phyloP scores from a whole-genome alignment of 2,329 filamentous ascomycete genomes.

The Exophiala sp. region DNA sequence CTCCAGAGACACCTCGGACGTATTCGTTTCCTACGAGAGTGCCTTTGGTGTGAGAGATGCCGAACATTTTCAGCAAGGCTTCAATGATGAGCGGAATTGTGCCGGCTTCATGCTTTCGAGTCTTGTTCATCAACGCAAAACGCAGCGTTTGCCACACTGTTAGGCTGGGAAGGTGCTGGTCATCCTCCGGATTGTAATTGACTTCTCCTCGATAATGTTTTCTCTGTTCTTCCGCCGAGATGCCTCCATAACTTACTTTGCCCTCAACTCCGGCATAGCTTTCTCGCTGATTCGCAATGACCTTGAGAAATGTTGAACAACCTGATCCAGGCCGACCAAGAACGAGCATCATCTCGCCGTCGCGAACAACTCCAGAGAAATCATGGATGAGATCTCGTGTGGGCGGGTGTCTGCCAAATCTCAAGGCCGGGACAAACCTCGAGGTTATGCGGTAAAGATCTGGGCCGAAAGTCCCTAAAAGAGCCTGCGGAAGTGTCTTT shows the following conservation, averaged over 20 bases:
- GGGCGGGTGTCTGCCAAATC: slow-evolving; percentile 47
- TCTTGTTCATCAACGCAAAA: slow-evolving; percentile 73
- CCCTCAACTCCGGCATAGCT: slow-evolving; percentile 65
- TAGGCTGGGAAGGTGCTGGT: slow-evolving; percentile 68
- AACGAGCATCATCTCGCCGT: slow-evolving; percentile 70
- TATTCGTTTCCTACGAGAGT: slow-evolving; percentile 73
- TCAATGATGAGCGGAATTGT: slow-evolving; percentile 67
- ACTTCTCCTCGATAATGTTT: slow-evolving; percentile 71
- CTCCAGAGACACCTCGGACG: slow-evolving; percentile 71
- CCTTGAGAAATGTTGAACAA: slow-evolving; percentile 73
- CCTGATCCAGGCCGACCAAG: slow-evolving; percentile 71
- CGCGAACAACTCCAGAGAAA: slow-evolving; percentile 64
- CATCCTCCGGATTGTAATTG: slow-evolving; percentile 74
- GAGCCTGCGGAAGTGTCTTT: slow-evolving; percentile 68
- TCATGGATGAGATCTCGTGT: slow-evolving; percentile 60
- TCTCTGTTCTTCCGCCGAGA: slow-evolving; percentile 64
- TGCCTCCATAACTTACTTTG: slow-evolving; percentile 68
- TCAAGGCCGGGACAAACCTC: slow-evolving; percentile 51
- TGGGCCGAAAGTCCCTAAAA: slow-evolving; percentile 75
- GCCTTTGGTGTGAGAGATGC: slow-evolving; percentile 70
- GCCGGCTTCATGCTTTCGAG: slow-evolving; percentile 60
- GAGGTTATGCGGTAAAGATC: slow-evolving; percentile 67
- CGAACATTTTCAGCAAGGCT: slow-evolving; percentile 72
- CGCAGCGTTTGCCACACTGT: slow-evolving; percentile 75
- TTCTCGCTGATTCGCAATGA: slow-evolving; percentile 66